Base-by-base conservation (phyloP, 495 filamentous ascomycete genomes). In the Parachaetomium inaequale region DNA sequence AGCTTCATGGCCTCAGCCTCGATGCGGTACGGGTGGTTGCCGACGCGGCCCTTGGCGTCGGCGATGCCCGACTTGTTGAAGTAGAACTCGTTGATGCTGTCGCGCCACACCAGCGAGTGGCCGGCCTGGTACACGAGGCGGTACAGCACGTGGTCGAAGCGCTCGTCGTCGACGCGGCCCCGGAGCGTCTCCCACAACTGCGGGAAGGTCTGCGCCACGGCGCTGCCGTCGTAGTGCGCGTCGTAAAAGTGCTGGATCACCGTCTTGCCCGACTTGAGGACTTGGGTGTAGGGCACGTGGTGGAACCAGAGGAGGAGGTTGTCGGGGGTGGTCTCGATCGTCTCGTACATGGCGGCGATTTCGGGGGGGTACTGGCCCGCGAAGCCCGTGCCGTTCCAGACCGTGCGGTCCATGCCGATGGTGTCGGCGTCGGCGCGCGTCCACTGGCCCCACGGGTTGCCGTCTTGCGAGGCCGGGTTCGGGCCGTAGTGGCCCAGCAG, bases 171-270 rank as follows among this genome's bases (percentile, higher is more conserved):
- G 51, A 90, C 75, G 21, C 80, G 76, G 1, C 81, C 81, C 23
- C 78, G 59, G 0, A 90, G 74, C 3, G 76, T 71, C 36, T 79
- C 65, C 86, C 86, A 89, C 49, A 73, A 67, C 1, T 67, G 45
- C 0, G 77, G 67, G 68, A 89, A 88, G 0, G 75, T 79, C 59
- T 87, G 84, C 1, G 82, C 88, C 3, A 78, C 81, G 23, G 75
- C 80, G 21, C 82, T 81, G 17, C 88, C 87, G 17, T 63, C 73
- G 72, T 91, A 89, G 70, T 91, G 78, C 31, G 85, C 84, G 64
- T 91, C 84, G 67, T 90, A 91, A 68, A 91, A 88, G 69, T 91
- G 85, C 71, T 91, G 87, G 54, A 91, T 89, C 2, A 91, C 86
- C 0, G 86, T 87, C 70, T 87, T 84, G 8, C 86, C 85, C 7